Conservation (phyloP, 129 eudicot species). For the Centella asiatica region DNA sequence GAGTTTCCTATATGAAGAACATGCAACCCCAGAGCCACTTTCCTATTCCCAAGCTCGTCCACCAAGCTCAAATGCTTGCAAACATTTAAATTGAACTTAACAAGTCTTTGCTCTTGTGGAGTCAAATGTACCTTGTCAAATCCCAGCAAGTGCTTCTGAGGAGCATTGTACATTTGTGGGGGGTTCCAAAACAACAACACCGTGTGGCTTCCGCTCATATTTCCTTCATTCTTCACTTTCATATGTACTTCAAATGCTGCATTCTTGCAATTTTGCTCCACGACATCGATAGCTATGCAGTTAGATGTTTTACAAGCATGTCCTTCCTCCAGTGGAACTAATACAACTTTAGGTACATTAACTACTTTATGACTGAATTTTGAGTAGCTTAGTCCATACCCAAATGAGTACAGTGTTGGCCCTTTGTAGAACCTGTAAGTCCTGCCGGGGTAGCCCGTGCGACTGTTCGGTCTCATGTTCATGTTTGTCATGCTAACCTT, state of each 20-base stretch:
- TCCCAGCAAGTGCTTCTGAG: slow-evolving; percentile 72
- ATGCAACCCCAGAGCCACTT: slow-evolving; percentile 75
- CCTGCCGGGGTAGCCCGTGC: slow-evolving; percentile 87
- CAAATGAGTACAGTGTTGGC: slow-evolving; percentile 62
- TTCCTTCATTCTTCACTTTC: slow-evolving; percentile 54
- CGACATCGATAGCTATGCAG: slow-evolving; percentile 64
- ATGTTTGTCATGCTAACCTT: slow-evolving; percentile 85
- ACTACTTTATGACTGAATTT: slow-evolving; percentile 46
- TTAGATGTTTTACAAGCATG: slow-evolving; percentile 43
- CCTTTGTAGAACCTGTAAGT: slow-evolving; percentile 88
- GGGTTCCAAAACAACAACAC: slow-evolving; percentile 70
- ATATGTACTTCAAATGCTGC: slow-evolving; percentile 44
- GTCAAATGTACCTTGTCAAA: slow-evolving; percentile 66
- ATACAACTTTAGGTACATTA: slow-evolving; percentile 47
- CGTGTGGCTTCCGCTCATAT: slow-evolving; percentile 56
- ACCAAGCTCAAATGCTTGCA: slow-evolving; percentile 88
- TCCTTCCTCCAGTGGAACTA: slow-evolving; percentile 49
- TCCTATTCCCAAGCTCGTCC: slow-evolving; percentile 66
- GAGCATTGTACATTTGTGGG: slow-evolving; percentile 68
- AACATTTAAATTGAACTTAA: slow-evolving; percentile 59
- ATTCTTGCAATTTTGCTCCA: slow-evolving; percentile 51
- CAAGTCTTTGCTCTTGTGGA: slow-evolving; percentile 42
- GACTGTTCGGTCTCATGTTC: slow-evolving; percentile 89
- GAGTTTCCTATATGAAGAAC: slow-evolving; percentile 62
- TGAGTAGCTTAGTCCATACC: slow-evolving; percentile 72